Evolutionary conservation across 1,284 basidiomycete species (phyloP).

Genomic region (Sutorius eximius): DNA sequence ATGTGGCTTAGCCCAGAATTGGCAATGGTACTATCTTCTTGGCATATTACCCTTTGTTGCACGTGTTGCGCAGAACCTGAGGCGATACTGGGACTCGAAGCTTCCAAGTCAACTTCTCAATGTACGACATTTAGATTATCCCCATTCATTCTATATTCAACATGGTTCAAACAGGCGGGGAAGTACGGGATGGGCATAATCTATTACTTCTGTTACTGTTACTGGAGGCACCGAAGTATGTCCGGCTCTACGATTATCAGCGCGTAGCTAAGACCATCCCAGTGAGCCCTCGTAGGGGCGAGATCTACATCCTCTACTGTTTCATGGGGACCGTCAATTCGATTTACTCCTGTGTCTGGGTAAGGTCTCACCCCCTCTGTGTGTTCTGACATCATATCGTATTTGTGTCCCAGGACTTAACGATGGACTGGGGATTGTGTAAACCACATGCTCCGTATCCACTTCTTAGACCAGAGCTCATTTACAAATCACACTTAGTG

Average conservation of each 20-base stretch:
- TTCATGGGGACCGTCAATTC: conserved; percentile 65
- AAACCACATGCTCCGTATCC: conserved; percentile 55
- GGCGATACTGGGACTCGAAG: conserved; percentile 80
- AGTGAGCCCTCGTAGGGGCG: conserved; percentile 39
- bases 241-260: neutral
- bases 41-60: conserved; percentile 63
- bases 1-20: conserved; percentile 34
- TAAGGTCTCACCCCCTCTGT: conserved; percentile 35
- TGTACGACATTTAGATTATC: conserved; percentile 42
- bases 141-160: conserved; percentile 4
- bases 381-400: neutral
- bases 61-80: conserved; percentile 84
- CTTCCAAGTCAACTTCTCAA: conserved; percentile 84
- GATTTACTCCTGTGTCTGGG: conserved; percentile 78
- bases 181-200: conserved; percentile 75
- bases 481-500: conserved; percentile 61
- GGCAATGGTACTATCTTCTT: conserved; percentile 62
- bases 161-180: conserved; percentile 55
- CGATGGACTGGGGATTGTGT: conserved; percentile 85
- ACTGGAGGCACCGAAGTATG: conserved; percentile 60
- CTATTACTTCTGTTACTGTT: conserved; percentile 63
- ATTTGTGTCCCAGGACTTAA: conserved; percentile 52
- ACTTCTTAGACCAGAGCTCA: conserved; percentile 74
- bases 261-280: neutral
- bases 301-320: conserved; percentile 62